Percentiles rank a stretch among this genome's conserved stretches.
These are phyloP conservation scores for Penicillium decumbens DNA, from an alignment of 2,329 filamentous ascomycete species.

Conservation along the genomic window DNA sequence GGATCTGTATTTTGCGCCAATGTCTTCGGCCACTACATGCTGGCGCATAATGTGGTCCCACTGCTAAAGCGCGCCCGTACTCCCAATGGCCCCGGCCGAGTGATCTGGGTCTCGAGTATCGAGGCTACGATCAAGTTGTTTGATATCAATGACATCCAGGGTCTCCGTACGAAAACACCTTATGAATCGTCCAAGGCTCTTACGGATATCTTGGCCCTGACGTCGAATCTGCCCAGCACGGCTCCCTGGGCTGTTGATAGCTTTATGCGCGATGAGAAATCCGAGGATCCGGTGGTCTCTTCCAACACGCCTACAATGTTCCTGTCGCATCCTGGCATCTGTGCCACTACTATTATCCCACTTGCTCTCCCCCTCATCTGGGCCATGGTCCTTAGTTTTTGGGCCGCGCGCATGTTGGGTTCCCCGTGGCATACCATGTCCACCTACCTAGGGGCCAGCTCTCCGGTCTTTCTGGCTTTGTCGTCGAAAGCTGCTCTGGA, in stretches of 20 bases:
- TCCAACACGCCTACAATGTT: constrained; percentile 57
- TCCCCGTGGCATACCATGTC: constrained; percentile 81
- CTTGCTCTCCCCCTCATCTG: constrained; percentile 65
- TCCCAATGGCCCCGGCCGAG: constrained; percentile 52
- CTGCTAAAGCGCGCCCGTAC: constrained; percentile 56
- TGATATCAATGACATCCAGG: constrained; percentile 69
- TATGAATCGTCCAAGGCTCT: constrained; percentile 88
- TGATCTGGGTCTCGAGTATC: constrained; percentile 84
- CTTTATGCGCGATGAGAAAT: constrained; percentile 44
- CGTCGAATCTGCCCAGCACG: constrained; percentile 62
- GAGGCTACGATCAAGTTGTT: constrained; percentile 61
- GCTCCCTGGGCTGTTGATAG: constrained; percentile 49
- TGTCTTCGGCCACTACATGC: constrained; percentile 89
- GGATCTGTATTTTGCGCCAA: constrained; percentile 87
- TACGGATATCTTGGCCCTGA: constrained; percentile 77
- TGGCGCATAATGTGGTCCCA: constrained; percentile 73
- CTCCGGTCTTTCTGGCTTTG: constrained; percentile 74
- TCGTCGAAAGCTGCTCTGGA: constrained; percentile 50
- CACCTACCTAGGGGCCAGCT: constrained; percentile 71
- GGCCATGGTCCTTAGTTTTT: constrained; percentile 64
- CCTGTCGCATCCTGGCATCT: constrained; percentile 79
- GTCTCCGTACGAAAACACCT: constrained; percentile 55
- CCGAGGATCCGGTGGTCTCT: constrained; percentile 3
- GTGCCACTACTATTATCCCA: constrained; percentile 74
- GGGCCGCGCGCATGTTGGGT: constrained; percentile 69